Conservation (phyloP, 768 basidiomycete species). For the Pleurotus citrinopileatus region DNA sequence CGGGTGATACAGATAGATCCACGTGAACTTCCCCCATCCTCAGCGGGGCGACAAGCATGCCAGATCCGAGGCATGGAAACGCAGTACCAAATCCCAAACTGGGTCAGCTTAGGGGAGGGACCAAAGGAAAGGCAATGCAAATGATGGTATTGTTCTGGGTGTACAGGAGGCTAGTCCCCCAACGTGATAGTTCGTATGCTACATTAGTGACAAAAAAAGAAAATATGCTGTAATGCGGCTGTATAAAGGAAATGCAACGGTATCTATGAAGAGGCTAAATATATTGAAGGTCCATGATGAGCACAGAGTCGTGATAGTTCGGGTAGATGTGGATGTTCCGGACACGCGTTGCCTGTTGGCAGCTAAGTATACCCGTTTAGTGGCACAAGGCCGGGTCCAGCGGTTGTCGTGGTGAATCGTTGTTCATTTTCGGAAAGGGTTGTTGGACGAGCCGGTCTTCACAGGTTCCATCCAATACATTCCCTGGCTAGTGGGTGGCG, state of each 20-base stretch:
- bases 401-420: conserved; percentile 5
- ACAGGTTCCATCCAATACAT: conserved; percentile 40
- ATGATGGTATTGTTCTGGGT: too few relatives aligned
- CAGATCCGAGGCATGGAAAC: conserved; percentile 8
- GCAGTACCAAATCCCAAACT: background rate
- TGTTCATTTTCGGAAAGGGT: conserved; percentile 50
- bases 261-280: conserved; percentile 4
- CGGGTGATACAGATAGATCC: background rate
- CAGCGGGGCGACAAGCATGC: background rate
- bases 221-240: background rate
- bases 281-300: conserved; percentile 6
- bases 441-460: conserved; percentile 44
- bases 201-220: background rate
- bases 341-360: conserved; percentile 4
- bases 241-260: conserved; percentile 3
- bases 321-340: conserved; percentile 10
- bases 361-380: background rate
- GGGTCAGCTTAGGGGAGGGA: background rate
- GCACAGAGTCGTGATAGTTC: conserved; percentile 2
- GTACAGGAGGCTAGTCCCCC: background rate
- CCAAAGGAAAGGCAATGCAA: background rate
- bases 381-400: background rate
- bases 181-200: background rate
- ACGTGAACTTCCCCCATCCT: conserved; percentile 5
- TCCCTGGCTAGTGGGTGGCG: conserved; percentile 27